Percentiles rank a stretch among this genome's conserved stretches.
These are phyloP conservation scores for Corynascus novoguineensis DNA, from an alignment of 495 filamentous ascomycete species.

Conservation along the genomic window DNA sequence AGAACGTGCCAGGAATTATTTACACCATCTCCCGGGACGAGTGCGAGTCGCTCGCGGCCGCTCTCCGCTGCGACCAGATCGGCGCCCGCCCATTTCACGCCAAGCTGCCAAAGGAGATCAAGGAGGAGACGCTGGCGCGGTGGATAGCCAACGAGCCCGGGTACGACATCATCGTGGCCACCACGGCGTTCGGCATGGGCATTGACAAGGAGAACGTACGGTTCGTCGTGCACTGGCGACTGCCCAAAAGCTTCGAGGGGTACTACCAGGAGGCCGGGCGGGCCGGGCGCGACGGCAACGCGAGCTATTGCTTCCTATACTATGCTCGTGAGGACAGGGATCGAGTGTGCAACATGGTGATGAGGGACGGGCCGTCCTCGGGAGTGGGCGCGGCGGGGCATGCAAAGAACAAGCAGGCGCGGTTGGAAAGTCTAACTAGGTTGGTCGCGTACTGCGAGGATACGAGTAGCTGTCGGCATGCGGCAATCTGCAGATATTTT, in stretches of 20 bases:
- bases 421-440: slow-evolving; percentile 45
- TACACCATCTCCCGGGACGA: slow-evolving; percentile 77
- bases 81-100: slow-evolving; percentile 70
- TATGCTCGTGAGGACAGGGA: slow-evolving; percentile 82
- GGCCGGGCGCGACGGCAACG: slow-evolving; percentile 83
- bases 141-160: slow-evolving; percentile 71
- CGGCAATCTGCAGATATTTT: slow-evolving; percentile 74
- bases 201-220: slow-evolving; percentile 93
- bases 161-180: slow-evolving; percentile 89
- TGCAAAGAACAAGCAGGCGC: slow-evolving; percentile 27
- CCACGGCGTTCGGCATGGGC: slow-evolving; percentile 95
- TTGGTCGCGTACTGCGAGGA: slow-evolving; percentile 79
- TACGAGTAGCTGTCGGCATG: slow-evolving; percentile 66
- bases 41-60: slow-evolving; percentile 66
- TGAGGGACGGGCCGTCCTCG: slow-evolving; percentile 34
- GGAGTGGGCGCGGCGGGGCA: slow-evolving; percentile 25
- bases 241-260: slow-evolving; percentile 88
- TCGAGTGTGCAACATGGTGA: slow-evolving; percentile 55
- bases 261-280: slow-evolving; percentile 95
- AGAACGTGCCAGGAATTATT: slow-evolving; percentile 77
- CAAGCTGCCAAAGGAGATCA: slow-evolving; percentile 53
- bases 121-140: slow-evolving; percentile 57
- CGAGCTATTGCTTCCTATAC: slow-evolving; percentile 78
- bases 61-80: slow-evolving; percentile 55
- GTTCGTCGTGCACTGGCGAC: slow-evolving; percentile 89